phyloP scores from a whole-genome alignment of 208 protist species.

The Crithidia fasciculata region DNA sequence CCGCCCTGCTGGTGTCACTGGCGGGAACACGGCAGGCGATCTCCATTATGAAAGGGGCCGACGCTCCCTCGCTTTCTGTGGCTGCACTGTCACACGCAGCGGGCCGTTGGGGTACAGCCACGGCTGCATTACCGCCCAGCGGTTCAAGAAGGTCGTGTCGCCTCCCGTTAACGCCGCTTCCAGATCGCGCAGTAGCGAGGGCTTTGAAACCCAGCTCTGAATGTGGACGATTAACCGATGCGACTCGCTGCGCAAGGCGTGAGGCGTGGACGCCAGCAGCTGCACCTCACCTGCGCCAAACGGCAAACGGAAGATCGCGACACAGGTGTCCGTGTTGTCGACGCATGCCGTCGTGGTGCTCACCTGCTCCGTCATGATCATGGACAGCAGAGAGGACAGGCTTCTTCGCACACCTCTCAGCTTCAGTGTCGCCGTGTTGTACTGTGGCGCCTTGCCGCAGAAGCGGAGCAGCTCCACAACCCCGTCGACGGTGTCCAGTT shows the following conservation, averaged over 20 bases:
- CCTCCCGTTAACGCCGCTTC: no score
- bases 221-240: no score
- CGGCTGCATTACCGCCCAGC: conserved; percentile 13
- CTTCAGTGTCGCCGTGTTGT: no score
- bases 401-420: no score
- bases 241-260: background rate
- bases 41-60: no score
- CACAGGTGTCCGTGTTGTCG: background rate
- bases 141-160: conserved; percentile 15
- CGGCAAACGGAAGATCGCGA: conserved; percentile 7
- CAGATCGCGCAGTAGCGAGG: no score
- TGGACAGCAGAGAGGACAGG: no score
- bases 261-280: background rate
- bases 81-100: background rate
- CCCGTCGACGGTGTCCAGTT: conserved; percentile 11
- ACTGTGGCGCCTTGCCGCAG: conserved; percentile 1
- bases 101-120: conserved; percentile 16
- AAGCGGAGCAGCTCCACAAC: conserved; percentile 24
- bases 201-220: no score
- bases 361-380: no score
- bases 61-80: no score
- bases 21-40: background rate
- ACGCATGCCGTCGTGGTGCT: no score
- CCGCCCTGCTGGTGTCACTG: no score
- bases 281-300: conserved; percentile 7